Evolutionary conservation across 2,329 filamentous ascomycete species (phyloP).

Genomic region (Penicillium brasilianum): DNA sequence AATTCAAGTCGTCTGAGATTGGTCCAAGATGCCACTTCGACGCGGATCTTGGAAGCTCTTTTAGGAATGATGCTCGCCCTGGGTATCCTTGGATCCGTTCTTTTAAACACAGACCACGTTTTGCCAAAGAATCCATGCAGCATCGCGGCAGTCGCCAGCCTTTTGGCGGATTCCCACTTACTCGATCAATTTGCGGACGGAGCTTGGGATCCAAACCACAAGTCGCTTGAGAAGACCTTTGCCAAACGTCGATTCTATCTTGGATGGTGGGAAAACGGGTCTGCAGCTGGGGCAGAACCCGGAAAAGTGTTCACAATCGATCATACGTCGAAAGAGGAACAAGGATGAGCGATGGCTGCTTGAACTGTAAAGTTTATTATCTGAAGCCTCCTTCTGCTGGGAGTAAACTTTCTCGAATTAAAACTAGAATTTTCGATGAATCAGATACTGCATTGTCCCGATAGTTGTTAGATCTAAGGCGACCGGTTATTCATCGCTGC

Average conservation of each 20-base stretch:
- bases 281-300: not conserved
- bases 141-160: slow-evolving; percentile 19
- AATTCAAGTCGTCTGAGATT: slow-evolving; percentile 5
- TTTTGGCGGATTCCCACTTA: slow-evolving; percentile 17
- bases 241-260: slow-evolving; percentile 1
- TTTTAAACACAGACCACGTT: slow-evolving; percentile 20
- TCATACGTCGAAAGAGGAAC: not conserved
- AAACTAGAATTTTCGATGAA: no score
- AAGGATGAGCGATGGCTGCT: not conserved
- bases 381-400: no score
- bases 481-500: no score
- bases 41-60: slow-evolving; percentile 11
- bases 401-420: no score
- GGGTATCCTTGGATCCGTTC: slow-evolving; percentile 2
- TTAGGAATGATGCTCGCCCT: slow-evolving; percentile 6
- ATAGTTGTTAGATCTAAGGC: no score
- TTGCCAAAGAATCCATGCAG: slow-evolving; percentile 21
- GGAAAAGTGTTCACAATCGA: slow-evolving; percentile 4
- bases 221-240: not conserved
- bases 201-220: not conserved
- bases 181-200: slow-evolving; percentile 8
- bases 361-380: not conserved
- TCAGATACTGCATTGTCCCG: no score
- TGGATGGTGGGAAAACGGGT: slow-evolving; percentile 5
- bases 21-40: slow-evolving; percentile 14